Evolutionary conservation across 805 yeast genomes (phyloP), one percentile per base, ranked within the genome.

Genomic region (Diddensiella transvaalensis): DNA sequence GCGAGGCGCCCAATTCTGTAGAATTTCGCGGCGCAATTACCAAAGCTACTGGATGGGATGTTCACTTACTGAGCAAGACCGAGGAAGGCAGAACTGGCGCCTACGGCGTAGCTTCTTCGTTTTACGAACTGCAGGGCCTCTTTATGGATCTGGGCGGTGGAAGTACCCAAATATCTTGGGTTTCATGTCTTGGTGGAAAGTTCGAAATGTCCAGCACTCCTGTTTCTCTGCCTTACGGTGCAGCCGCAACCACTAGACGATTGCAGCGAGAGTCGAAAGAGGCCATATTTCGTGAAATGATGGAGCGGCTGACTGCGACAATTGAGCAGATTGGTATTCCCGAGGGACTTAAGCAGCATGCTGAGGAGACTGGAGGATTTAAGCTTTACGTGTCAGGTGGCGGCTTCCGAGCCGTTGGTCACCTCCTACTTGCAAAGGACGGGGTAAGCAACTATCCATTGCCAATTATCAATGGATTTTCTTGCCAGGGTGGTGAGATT

Each of bases 141-240:
- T 82, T 80, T 58, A 75, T 85, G 76, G 90, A 85, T 59, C 68
- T 85, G 42, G 88, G 89, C 4, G 88, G 88, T 24, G 87, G 87
- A 0, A 74, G 81, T 4, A 74, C 83, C 1, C 87, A 82, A 53
- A 57, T 85, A 32, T 80, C 85, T 36, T 85, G 91, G 89, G 78
- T 84, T 17, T 71, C 72, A 50, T 76, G 82, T 35, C 64, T 67
- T 23, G 71, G 73, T 43, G 88, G 87, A 3, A 75, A 74, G 49
- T 72, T 83, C 22, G 67, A 67, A 48, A 73, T 78, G 54, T 78
- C 84, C 23, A 68, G 72, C 4, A 72, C 71, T 13, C 85, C 88
- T 0, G 80, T 81, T 2, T 77, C 83, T 1, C 64, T 83, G 40
- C 89, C 89, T 0, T 85, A 80, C 60, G 91, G 91, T 17, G 85